Base-by-base conservation (phyloP, 2,329 filamentous ascomycete genomes). In the Coleophoma cylindrospora region DNA sequence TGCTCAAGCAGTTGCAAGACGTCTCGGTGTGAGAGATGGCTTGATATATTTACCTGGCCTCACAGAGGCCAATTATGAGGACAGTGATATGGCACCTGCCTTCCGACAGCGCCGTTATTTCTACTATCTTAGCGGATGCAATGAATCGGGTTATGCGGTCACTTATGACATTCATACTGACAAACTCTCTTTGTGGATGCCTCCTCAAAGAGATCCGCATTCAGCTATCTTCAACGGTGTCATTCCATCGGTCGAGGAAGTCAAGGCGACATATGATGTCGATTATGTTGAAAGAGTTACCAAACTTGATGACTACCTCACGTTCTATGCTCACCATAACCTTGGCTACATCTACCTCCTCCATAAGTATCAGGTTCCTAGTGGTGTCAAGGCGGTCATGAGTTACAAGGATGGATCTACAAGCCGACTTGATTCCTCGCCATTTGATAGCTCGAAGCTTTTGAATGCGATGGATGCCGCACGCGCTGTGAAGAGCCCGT, bases 401-500 rank as follows among this genome's bases (percentile, higher is more conserved):
- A 45, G 27, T 6, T 45, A 34, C 34, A 34, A 17, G 27, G 49
- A 50, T 19, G 49, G 45, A 33, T 49, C 33, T 37, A 38, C 44
- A n/a, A 34, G 34, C n/a, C 33, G 27, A 14, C 11, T 59, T 40
- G 37, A 40, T 32, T 33, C 37, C 14, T 44, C 47, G 22, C 48
- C 59, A 27, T 68, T 84, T 54, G 74, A 86, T 65, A 66, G 68
- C 40, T 64, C 65, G 13, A 70, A 68, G 10, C 74, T 96, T 10
- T 78, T 79, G 55, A 77, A 77, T 1, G 87, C 88, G 45, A 91
- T 96, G 69, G 86, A 96, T 63, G 77, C 82, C 49, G 85, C 86
- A 19, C 86, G 92, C 33, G 86, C 92, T 2, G 75, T 89, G 67
- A 97, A 97, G 72, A 85, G 88, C 43, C 76, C 80, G n/a, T 89